Evolutionary conservation across 2,329 filamentous ascomycete species (phyloP).

Genomic region (Pseudocercospora fijiensis): DNA sequence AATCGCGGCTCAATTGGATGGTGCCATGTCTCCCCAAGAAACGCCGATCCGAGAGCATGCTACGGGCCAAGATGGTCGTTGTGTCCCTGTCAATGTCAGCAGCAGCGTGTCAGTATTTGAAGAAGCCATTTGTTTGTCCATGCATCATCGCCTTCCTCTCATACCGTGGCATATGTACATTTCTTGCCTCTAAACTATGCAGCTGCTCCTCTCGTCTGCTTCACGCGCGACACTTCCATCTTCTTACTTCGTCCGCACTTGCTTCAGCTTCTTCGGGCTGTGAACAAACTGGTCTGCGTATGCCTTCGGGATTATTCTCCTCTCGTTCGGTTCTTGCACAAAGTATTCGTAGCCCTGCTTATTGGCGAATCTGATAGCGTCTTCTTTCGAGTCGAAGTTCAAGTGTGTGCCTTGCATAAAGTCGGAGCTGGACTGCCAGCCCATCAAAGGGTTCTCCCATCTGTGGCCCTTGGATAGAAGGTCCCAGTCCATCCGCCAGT

Average conservation of each 20-base stretch:
- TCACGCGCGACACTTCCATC: background rate
- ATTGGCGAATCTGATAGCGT: conserved; percentile 90
- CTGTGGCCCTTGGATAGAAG: conserved; percentile 86
- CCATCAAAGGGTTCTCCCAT: conserved; percentile 98
- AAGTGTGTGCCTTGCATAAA: conserved; percentile 91
- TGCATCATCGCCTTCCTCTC: background rate
- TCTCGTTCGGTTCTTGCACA: conserved; percentile 91
- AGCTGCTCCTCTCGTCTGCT: background rate
- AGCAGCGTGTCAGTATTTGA: background rate
- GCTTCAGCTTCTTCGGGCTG: conserved; percentile 79
- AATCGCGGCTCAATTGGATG: background rate
- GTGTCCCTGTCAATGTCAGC: background rate
- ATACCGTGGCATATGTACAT: conserved; percentile 3
- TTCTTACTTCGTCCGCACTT: conserved; percentile 74
- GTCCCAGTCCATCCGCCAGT: conserved; percentile 99
- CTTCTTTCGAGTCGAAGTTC: conserved; percentile 89
- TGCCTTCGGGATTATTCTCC: conserved; percentile 83
- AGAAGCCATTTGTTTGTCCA: background rate
- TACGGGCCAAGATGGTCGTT: background rate
- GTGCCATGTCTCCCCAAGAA: background rate
- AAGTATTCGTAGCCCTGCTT: conserved; percentile 99
- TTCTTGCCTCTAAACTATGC: background rate
- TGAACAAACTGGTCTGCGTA: conserved; percentile 97
- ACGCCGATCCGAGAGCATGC: background rate
- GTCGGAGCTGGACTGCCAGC: conserved; percentile 95